A percentile compares a stretch with the other conserved stretches of the same genome.
Evolutionary conservation across 305 asterid genomes (phyloP).

Genomic region (Fraxinus floribunda): DNA sequence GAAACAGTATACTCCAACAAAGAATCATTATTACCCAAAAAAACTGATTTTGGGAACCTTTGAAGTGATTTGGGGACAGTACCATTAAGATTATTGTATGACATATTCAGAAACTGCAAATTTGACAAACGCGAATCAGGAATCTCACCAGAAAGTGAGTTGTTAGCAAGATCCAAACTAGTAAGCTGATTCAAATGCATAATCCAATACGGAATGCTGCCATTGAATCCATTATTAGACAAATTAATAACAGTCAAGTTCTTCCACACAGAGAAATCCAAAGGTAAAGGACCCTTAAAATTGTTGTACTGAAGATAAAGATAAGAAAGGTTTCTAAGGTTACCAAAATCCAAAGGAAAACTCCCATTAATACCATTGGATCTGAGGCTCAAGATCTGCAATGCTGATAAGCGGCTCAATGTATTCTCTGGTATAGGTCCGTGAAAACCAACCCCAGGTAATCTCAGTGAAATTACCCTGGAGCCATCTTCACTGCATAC

Average conservation of each 20-base stretch:
- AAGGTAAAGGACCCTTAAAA: conserved; percentile 75
- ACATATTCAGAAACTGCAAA: conserved; percentile 63
- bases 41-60: conserved; percentile 69
- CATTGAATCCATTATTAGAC: conserved; percentile 69
- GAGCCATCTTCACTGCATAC: conserved; percentile 65
- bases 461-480: conserved; percentile 60
- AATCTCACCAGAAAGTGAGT: conserved; percentile 60
- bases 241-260: conserved; percentile 58
- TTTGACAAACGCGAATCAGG: conserved; percentile 57
- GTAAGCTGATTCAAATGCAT: conserved; percentile 54
- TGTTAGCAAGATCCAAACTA: conserved; percentile 67
- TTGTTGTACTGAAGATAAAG: conserved; percentile 83
- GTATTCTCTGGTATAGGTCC: conserved; percentile 78
- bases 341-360: conserved; percentile 71
- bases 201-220: conserved; percentile 55
- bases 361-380: conserved; percentile 73
- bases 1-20: conserved; percentile 37
- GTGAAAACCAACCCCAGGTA: conserved; percentile 82
- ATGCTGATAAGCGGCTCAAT: conserved; percentile 62
- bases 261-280: conserved; percentile 66
- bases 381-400: conserved; percentile 92
- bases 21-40: conserved; percentile 56
- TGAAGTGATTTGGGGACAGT: conserved; percentile 72
- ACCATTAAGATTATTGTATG: conserved; percentile 68
- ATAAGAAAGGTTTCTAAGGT: conserved; percentile 59